phyloP scores from a whole-genome alignment of 1,284 basidiomycete genomes.

The Ganoderma sinense region DNA sequence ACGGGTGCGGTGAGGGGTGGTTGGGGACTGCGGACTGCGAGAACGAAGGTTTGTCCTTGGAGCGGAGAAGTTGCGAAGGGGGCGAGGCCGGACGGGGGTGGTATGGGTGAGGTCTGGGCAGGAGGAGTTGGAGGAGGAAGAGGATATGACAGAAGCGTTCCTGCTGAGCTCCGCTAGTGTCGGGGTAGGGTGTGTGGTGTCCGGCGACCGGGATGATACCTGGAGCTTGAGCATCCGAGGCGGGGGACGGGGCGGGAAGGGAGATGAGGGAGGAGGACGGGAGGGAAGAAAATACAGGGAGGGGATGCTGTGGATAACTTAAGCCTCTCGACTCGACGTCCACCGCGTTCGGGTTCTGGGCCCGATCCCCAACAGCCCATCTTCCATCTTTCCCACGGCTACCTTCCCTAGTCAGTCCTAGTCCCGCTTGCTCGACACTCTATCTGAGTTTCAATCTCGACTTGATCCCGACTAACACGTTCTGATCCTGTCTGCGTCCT shows the following conservation, averaged over 20 bases:
- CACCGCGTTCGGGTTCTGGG: constrained; percentile 23
- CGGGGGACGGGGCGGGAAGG: constrained; percentile 17
- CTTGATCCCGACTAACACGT: constrained; percentile 12
- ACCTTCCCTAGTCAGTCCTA: background rate
- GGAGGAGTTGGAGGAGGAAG: constrained; percentile 68
- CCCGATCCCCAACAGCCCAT: constrained; percentile 18
- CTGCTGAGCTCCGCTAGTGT: constrained; percentile 72
- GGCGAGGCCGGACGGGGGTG: constrained; percentile 60
- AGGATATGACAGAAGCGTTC: constrained; percentile 79
- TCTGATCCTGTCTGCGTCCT: constrained; percentile 11
- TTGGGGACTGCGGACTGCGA: constrained; percentile 57
- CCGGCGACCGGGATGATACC: constrained; percentile 46
- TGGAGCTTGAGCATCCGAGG: constrained; percentile 51
- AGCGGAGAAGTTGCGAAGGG: constrained; percentile 70
- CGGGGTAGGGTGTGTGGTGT: constrained; percentile 43
- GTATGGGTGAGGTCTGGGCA: constrained; percentile 50
- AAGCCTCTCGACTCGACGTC: constrained; percentile 25
- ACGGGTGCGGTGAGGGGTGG: constrained; percentile 50
- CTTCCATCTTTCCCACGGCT: constrained; percentile 20
- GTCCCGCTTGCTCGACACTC: background rate
- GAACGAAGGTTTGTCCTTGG: constrained; percentile 54
- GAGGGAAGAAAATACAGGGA: constrained; percentile 27
- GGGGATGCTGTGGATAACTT: constrained; percentile 27
- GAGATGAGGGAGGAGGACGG: constrained; percentile 22
- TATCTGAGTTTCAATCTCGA: constrained; percentile 21